phyloP scores from a whole-genome alignment of 352 stramenopile genomes.

The Phytophthora pisi region DNA sequence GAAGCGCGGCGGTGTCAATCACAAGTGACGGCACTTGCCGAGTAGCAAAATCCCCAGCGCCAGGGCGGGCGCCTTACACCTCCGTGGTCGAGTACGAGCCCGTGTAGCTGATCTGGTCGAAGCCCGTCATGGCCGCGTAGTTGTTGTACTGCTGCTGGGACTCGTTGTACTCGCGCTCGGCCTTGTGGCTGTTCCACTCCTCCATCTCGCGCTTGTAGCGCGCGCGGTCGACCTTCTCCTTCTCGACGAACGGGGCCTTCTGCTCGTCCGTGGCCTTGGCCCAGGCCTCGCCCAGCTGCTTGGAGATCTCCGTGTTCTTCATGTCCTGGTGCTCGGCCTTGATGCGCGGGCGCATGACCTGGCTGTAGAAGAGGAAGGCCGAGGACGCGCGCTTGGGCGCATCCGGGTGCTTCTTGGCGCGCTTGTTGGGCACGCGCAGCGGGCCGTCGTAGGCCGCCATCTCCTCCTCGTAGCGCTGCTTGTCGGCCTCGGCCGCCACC shows the following conservation, averaged over 20 bases:
- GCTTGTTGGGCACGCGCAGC: slow-evolving; percentile 92
- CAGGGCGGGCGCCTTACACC: slow-evolving; percentile 39
- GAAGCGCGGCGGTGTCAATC: neutral
- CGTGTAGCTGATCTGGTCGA: slow-evolving; percentile 81
- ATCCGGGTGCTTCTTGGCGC: slow-evolving; percentile 94
- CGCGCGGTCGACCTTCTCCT: slow-evolving; percentile 90
- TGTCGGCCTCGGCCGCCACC: slow-evolving; percentile 91
- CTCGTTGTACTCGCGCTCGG: slow-evolving; percentile 83
- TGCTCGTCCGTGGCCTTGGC: slow-evolving; percentile 90
- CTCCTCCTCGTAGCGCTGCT: slow-evolving; percentile 94
- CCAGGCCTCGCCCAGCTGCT: slow-evolving; percentile 94
- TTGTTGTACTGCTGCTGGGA: slow-evolving; percentile 84
- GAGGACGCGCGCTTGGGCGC: slow-evolving; percentile 94
- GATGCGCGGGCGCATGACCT: slow-evolving; percentile 89
- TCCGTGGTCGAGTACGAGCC: slow-evolving; percentile 77
- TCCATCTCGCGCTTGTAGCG: slow-evolving; percentile 95
- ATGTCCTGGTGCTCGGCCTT: slow-evolving; percentile 94
- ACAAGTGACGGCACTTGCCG: neutral
- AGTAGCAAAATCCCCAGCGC: slow-evolving; percentile 8
- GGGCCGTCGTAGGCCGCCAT: slow-evolving; percentile 93
- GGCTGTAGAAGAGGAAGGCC: slow-evolving; percentile 95
- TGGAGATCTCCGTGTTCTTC: slow-evolving; percentile 96
- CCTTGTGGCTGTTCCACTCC: slow-evolving; percentile 89
- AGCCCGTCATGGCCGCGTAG: slow-evolving; percentile 81
- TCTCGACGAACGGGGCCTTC: slow-evolving; percentile 91